Evolutionary conservation across 2,329 filamentous ascomycete species (phyloP).

Genomic region (Colletotrichum agaves): DNA sequence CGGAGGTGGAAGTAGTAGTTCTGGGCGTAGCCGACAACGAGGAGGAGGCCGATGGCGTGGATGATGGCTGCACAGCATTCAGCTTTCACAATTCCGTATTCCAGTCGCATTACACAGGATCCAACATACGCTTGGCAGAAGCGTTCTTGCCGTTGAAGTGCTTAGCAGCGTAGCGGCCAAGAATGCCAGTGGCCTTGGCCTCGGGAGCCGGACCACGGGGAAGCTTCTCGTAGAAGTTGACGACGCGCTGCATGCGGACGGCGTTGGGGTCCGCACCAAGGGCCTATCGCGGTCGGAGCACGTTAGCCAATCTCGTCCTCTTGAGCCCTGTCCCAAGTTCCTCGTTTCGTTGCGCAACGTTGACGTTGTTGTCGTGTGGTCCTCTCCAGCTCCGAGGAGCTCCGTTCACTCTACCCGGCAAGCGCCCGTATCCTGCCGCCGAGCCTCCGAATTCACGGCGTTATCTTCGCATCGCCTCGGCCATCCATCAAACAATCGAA

Average conservation of each 20-base stretch:
- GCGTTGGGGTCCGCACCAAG: slow-evolving; percentile 96
- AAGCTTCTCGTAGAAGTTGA: slow-evolving; percentile 98
- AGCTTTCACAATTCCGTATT: not conserved
- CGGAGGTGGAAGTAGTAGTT: slow-evolving; percentile 99
- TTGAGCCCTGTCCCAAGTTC: not conserved
- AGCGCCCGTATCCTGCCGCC: not conserved
- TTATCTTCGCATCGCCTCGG: slow-evolving; percentile 15
- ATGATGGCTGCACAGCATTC: slow-evolving; percentile 74
- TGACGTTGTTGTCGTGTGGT: not conserved
- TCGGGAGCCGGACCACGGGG: slow-evolving; percentile 91
- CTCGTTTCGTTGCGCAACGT: not conserved
- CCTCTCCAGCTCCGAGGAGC: slow-evolving; percentile 22
- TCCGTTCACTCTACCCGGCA: slow-evolving; percentile 4
- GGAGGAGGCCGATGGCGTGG: slow-evolving; percentile 82
- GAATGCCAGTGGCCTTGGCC: slow-evolving; percentile 81
- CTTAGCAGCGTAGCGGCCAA: slow-evolving; percentile 88
- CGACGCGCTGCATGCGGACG: slow-evolving; percentile 96
- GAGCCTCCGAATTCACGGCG: slow-evolving; percentile 20
- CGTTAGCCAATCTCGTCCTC: slow-evolving; percentile 48
- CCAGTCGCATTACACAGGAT: not conserved
- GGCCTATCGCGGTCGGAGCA: slow-evolving; percentile 65
- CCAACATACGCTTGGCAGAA: slow-evolving; percentile 82
- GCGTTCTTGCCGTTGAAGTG: slow-evolving; percentile 94
- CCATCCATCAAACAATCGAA: slow-evolving; percentile 19
- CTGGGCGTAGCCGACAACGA: slow-evolving; percentile 90